These are phyloP conservation scores for Cyclotella distinguenda DNA, from an alignment of 108 stramenopile genomes.

Conservation along the genomic window DNA sequence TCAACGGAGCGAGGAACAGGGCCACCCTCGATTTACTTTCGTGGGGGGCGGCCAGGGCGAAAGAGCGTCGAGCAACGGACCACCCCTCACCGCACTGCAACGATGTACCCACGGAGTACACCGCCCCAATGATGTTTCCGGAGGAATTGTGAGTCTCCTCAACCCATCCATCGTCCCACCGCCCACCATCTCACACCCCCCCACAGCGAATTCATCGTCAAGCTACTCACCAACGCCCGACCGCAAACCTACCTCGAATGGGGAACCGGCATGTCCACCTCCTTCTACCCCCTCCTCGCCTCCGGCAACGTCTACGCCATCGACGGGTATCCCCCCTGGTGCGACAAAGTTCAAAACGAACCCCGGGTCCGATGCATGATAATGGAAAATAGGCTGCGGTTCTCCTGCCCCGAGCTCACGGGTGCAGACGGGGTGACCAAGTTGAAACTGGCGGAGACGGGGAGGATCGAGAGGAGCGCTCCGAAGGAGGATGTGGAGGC, in stretches of 20 bases:
- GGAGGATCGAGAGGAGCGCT: not conserved
- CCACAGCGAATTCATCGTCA: conserved; percentile 11
- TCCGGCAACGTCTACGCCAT: conserved; percentile 15
- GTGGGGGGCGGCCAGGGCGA: not conserved
- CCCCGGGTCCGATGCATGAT: conserved; percentile 21
- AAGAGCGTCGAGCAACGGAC: not conserved
- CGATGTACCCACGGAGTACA: conserved; percentile 5
- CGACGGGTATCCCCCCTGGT: conserved; percentile 34
- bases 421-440: conserved; percentile 9
- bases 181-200: not conserved
- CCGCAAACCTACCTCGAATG: conserved; percentile 26
- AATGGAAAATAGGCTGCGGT: conserved; percentile 5
- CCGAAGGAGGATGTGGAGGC: conserved; percentile 10
- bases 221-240: conserved; percentile 8
- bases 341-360: conserved; percentile 11
- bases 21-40: not conserved
- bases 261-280: conserved; percentile 21
- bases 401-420: conserved; percentile 6
- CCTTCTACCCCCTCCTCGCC: conserved; percentile 28
- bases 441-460: not conserved
- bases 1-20: not conserved
- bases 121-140: conserved; percentile 19
- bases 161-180: not conserved
- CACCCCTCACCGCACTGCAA: not conserved
- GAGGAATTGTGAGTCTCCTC: conserved; percentile 11